Conservation (phyloP, 2,329 filamentous ascomycete species). For the Ceratocystis ficicola region DNA sequence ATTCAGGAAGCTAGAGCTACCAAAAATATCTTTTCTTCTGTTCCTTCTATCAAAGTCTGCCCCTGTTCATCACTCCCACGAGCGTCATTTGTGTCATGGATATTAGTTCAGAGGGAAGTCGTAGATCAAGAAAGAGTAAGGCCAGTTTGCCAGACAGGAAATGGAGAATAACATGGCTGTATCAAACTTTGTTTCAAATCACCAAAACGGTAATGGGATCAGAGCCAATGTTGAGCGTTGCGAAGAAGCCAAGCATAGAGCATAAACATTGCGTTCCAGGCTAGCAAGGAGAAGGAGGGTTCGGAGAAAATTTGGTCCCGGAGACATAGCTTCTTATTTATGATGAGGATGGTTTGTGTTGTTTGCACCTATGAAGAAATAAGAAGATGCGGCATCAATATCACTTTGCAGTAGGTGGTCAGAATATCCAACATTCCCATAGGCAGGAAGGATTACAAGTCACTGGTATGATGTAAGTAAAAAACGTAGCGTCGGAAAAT, state of each 20-base stretch:
- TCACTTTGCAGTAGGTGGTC: background rate
- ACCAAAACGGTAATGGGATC: background rate
- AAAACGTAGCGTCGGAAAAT: background rate
- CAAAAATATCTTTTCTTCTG: slow-evolving; percentile 12
- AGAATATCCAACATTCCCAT: background rate
- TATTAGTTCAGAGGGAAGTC: background rate
- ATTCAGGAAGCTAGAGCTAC: slow-evolving; percentile 5
- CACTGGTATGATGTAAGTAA: background rate
- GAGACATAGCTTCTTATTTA: background rate
- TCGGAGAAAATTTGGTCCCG: background rate
- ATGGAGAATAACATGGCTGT: background rate
- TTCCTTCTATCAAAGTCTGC: background rate
- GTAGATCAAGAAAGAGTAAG: background rate
- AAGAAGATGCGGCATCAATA: background rate
- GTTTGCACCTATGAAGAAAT: background rate
- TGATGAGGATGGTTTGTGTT: background rate
- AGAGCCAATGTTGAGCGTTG: background rate
- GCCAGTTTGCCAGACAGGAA: background rate
- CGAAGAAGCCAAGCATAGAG: background rate
- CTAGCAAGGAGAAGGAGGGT: background rate
- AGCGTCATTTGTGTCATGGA: slow-evolving; percentile 7
- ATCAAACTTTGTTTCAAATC: slow-evolving; percentile 4
- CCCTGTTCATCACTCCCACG: slow-evolving; percentile 2
- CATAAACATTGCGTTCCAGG: background rate
- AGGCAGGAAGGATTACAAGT: background rate